A percentile compares a stretch with the other conserved stretches of the same genome.
Evolutionary conservation across 768 basidiomycete species (phyloP).

Genomic region (Chlorophyllum brunneum): DNA sequence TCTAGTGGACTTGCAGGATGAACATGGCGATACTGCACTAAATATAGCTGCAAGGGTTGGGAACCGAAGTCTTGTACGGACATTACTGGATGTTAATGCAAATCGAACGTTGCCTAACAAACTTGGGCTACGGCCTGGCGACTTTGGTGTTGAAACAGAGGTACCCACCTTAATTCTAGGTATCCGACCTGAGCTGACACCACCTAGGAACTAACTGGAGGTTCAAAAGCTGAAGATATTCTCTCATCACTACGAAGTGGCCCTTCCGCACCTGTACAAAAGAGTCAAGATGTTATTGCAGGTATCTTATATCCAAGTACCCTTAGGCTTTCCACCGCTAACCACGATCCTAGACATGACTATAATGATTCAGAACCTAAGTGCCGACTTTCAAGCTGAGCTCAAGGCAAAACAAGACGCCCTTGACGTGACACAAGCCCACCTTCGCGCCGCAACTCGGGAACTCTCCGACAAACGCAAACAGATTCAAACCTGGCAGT

Average conservation of each 20-base stretch:
- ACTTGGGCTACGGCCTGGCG: constrained; percentile 86
- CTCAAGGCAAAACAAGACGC: constrained; percentile 83
- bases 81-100: constrained; percentile 88
- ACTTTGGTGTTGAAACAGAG: constrained; percentile 93
- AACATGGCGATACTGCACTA: constrained; percentile 92
- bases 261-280: constrained; percentile 75
- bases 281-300: constrained; percentile 83
- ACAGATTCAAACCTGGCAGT: constrained; percentile 75
- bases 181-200: background rate
- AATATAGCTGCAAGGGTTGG: constrained; percentile 95
- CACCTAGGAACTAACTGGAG: constrained; percentile 62
- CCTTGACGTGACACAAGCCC: constrained; percentile 82
- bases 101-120: constrained; percentile 89
- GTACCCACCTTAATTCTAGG: constrained; percentile 33
- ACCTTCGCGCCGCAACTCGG: constrained; percentile 85
- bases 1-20: constrained; percentile 88
- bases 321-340: background rate
- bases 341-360: constrained; percentile 62
- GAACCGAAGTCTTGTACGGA: constrained; percentile 80
- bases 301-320: constrained; percentile 36
- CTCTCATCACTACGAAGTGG: constrained; percentile 68
- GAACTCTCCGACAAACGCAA: constrained; percentile 89
- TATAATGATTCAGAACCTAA: constrained; percentile 74
- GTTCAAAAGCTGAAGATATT: constrained; percentile 76
- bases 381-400: constrained; percentile 77